These are phyloP conservation scores for Plasmodium ovale DNA, from an alignment of 169 alveolate genomes.

Conservation along the genomic window DNA sequence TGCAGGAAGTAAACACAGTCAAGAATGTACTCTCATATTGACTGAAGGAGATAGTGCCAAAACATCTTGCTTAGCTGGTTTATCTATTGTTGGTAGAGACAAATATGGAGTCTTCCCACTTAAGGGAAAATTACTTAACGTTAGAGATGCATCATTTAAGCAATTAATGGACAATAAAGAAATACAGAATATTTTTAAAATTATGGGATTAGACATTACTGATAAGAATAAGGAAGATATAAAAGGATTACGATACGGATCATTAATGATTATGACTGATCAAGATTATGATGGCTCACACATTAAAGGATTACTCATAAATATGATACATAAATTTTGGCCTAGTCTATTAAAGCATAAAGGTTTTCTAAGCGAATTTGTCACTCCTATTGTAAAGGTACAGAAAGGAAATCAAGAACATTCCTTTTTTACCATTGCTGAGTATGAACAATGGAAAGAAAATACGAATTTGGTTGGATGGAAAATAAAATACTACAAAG, in stretches of 20 bases:
- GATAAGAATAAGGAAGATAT: constrained; percentile 91
- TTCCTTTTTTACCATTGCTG: constrained; percentile 97
- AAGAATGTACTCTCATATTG: constrained; percentile 97
- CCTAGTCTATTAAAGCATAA: constrained; percentile 95
- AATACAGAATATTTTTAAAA: constrained; percentile 96
- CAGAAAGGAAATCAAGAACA: constrained; percentile 92
- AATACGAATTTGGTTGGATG: constrained; percentile 90
- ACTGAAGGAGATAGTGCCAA: constrained; percentile 99
- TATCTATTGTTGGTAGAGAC: constrained; percentile 99
- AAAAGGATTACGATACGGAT: constrained; percentile 97
- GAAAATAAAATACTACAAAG: constrained; percentile 99
- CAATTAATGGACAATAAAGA: constrained; percentile 96
- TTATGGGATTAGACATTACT: constrained; percentile 94
- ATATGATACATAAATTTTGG: constrained; percentile 99
- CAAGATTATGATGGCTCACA: constrained; percentile 99
- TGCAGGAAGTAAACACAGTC: constrained; percentile 97
- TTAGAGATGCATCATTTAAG: constrained; percentile 97
- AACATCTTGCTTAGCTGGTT: constrained; percentile 98
- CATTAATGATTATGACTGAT: constrained; percentile 99
- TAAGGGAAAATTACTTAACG: constrained; percentile 99
- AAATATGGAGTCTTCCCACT: constrained; percentile 99
- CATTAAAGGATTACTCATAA: constrained; percentile 99
- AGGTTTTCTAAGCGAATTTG: constrained; percentile 98
- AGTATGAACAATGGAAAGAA: constrained; percentile 96
- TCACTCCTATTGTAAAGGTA: constrained; percentile 98